Percentiles rank a stretch among this genome's conserved stretches.
These are phyloP conservation scores for Dioscorea dumetorum DNA, from an alignment of 106 monocot genomes.

Conservation along the genomic window DNA sequence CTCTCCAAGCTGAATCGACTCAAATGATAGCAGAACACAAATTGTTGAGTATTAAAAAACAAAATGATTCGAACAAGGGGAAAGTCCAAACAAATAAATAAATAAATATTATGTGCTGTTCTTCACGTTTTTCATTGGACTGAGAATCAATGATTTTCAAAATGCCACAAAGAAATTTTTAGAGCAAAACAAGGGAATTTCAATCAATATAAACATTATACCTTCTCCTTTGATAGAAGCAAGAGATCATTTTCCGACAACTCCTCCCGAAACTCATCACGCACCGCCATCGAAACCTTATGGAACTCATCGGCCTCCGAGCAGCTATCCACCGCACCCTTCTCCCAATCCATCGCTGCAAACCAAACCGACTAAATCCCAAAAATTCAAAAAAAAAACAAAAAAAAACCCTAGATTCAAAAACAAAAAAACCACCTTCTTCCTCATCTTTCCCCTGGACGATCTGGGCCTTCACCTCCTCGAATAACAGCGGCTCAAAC, in stretches of 20 bases:
- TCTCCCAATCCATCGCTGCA: slow-evolving; percentile 42
- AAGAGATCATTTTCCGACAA: slow-evolving; percentile 90
- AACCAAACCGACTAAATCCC: background rate
- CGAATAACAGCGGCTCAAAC: slow-evolving; percentile 88
- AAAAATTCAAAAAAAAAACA: background rate
- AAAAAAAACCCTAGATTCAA: background rate
- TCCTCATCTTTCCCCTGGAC: slow-evolving; percentile 67
- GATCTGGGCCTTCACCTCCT: slow-evolving; percentile 94
- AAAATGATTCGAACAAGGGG: background rate
- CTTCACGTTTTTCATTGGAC: no score
- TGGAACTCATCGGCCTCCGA: slow-evolving; percentile 60
- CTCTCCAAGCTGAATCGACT: no score
- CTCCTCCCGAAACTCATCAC: slow-evolving; percentile 49
- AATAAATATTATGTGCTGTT: background rate
- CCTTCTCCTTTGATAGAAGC: slow-evolving; percentile 71
- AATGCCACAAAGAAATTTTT: no score
- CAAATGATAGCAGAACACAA: no score
- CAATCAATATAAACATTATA: slow-evolving; percentile 5
- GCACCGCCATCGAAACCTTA: slow-evolving; percentile 48
- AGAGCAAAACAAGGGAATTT: background rate
- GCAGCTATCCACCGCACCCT: slow-evolving; percentile 43
- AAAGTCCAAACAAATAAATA: background rate
- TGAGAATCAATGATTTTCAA: no score
- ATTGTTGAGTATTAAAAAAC: background rate
- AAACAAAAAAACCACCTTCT: slow-evolving; percentile 11